Conservation (phyloP, 1,284 basidiomycete genomes). For the Trametes sp. region DNA sequence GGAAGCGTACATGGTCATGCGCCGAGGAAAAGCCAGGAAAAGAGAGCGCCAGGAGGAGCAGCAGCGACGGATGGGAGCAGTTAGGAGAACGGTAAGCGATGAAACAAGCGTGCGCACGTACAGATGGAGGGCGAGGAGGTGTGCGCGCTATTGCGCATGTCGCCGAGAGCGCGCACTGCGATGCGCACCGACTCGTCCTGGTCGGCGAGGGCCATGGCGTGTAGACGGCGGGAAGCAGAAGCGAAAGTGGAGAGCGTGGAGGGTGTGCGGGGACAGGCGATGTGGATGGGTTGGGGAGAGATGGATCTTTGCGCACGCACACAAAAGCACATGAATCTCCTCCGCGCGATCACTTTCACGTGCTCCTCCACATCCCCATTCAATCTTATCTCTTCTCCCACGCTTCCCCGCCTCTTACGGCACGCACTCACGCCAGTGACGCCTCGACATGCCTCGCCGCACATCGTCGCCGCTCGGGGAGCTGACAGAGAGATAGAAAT, state of each 20-base stretch:
- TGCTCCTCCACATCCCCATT: slow-evolving; percentile 17
- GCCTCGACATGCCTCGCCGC: too few relatives aligned
- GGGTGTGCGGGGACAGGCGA: slow-evolving; percentile 6
- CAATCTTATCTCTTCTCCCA: slow-evolving; percentile 30
- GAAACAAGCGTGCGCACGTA: slow-evolving; percentile 28
- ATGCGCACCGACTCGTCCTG: slow-evolving; percentile 68
- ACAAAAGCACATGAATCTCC: slow-evolving; percentile 31
- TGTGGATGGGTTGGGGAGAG: neutral
- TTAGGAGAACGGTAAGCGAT: neutral
- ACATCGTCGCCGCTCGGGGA: too few relatives aligned
- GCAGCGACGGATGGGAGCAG: neutral
- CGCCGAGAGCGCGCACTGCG: slow-evolving; percentile 70
- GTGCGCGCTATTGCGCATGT: slow-evolving; percentile 63
- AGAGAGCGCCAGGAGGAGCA: slow-evolving; percentile 14
- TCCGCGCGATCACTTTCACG: slow-evolving; percentile 30
- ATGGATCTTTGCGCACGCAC: neutral
- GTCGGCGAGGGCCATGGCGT: slow-evolving; percentile 45
- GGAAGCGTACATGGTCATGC: neutral
- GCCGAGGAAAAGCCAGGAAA: too few relatives aligned
- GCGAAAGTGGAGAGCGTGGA: neutral
- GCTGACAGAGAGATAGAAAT: slow-evolving; percentile 13
- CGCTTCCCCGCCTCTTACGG: slow-evolving; percentile 3
- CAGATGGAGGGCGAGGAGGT: slow-evolving; percentile 42
- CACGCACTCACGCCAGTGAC: neutral
- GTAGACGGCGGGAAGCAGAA: slow-evolving; percentile 7